Base-by-base conservation (phyloP, 1,284 basidiomycete species). In the Papiliotrema flavescens region DNA sequence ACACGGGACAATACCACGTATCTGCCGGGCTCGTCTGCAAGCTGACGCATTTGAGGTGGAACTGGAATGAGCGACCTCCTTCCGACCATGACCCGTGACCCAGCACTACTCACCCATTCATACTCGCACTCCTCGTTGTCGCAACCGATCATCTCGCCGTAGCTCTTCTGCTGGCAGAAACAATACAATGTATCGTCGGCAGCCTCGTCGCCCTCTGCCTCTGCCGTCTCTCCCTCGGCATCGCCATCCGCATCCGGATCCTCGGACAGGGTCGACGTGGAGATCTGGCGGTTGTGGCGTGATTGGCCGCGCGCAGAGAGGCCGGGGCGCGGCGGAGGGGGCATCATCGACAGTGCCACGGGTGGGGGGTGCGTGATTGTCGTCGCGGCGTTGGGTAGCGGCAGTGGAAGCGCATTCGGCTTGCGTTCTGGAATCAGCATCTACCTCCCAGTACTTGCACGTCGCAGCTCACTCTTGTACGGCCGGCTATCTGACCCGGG, bases 71-170 rank as follows among this genome's bases (percentile, higher is more conserved):
- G 22, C 26, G 11, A 39, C 26, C 19, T 23, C 5, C 20, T 36
- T 4, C n/a, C 9, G 19, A 19, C 13, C n/a, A 26, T 32, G 9
- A 24, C 20, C 4, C 20, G 20, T 26, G 19, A 19, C 45, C 11
- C 15, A 47, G 20, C 20, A 14, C 7, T 24, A 85, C 89, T 72
- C 67, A 95, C 92, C 95, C 95, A 98, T 86, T 98, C 94, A 54
- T 82, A 81, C 68, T 88, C 85, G 76, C 95, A 98, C 45, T 83
- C 83, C n/a, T 82, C 80, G 64, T 88, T 88, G 75, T 98, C 95
- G 73, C 95, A 98, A 2, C 86, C 95, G 66, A 98, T 93, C 95
- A 98, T 98, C 77, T 95, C 89, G 28, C 94, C 71, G 54, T 66
- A 70, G 47, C 89, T 91, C 54, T 86, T 82, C 17, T 87, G 82